Evolutionary conservation across 1,284 basidiomycete genomes (phyloP), one percentile per base, ranked within the genome.

Genomic region (Ganoderma lucidum): DNA sequence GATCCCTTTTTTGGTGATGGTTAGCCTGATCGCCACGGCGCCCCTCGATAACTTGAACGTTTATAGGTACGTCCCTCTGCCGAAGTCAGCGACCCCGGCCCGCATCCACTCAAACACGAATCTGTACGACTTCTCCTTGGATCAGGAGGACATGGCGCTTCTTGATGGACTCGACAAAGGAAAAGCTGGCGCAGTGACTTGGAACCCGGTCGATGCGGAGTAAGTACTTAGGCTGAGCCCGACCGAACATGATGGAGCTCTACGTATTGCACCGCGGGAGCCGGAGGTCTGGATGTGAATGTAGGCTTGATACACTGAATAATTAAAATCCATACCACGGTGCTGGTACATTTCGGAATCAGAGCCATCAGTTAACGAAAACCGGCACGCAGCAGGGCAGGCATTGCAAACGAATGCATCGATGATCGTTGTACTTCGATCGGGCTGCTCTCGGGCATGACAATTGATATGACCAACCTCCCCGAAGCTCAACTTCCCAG

Each of bases 91-190:
- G 39, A 86, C 82, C 3, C 82, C 85, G 1, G 73, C 79, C 1
- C 81, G 88, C n/a, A 88, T 91, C 70, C 76, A 77, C 53, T 83
- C 83, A 12, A 92, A 91, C 74, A 78, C 83, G 0, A 75, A 87
- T 35, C 78, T 91, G 1, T 88, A 82, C 74, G 83, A 86, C 75
- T 91, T 91, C 74, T 81, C 83, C 68, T 78, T 92, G 9, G 80
- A 80, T 62, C 73, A 75, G 9, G 81, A 82, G 35, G 88, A 90
- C 70, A 88, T 91, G 84, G 67, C 68, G 6, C 74, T 73, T 45
- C 78, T 91, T 6, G 84, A 89, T 71, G 81, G 70, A 2, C 80
- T 89, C 0, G 88, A 90, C 72, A 71, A 79, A 66, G 88, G 86
- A 0, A 78, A 80, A 42, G 80, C 77, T 2, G 87, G 87, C 6